These are phyloP conservation scores for Apiospora phragmitis DNA, from an alignment of 2,329 filamentous ascomycete genomes.

Conservation along the genomic window DNA sequence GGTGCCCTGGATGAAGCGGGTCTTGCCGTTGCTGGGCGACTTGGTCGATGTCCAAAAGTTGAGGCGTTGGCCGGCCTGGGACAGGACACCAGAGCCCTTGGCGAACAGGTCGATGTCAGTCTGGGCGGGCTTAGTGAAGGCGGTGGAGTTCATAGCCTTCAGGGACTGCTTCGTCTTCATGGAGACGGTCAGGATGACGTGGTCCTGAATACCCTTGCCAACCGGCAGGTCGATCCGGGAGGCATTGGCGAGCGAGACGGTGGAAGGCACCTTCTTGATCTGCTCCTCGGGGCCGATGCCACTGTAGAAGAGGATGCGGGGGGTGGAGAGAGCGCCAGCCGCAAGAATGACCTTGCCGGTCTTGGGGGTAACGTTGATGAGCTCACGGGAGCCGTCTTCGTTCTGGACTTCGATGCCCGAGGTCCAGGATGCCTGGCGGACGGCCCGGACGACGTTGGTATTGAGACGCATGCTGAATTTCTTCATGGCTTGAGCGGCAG, in stretches of 20 bases:
- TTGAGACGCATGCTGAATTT: conserved; percentile 22
- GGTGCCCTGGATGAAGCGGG: conserved; percentile 20
- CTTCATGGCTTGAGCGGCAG: conserved; percentile 16
- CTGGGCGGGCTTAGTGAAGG: conserved; percentile 38
- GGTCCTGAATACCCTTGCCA: conserved; percentile 39
- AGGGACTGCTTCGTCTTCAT: conserved; percentile 15
- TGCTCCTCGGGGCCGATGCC: conserved; percentile 56
- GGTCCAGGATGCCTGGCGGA: conserved; percentile 41
- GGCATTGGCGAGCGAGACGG: conserved; percentile 32
- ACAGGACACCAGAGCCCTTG: conserved; percentile 47
- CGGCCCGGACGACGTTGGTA: conserved; percentile 23
- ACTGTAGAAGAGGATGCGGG: conserved; percentile 57
- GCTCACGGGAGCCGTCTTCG: conserved; percentile 47
- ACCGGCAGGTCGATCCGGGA: conserved; percentile 41
- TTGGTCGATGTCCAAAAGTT: conserved; percentile 46
- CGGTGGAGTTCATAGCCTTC: conserved; percentile 46
- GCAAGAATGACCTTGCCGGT: conserved; percentile 57
- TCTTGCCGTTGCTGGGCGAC: conserved; percentile 17
- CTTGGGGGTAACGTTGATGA: conserved; percentile 49
- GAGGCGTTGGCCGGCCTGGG: conserved; percentile 52
- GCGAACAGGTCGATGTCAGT: conserved; percentile 30
- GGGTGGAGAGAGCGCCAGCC: conserved; percentile 55
- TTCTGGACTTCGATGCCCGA: conserved; percentile 55
- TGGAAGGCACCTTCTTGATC: conserved; percentile 33
- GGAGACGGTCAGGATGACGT: conserved; percentile 18